Base-by-base conservation (phyloP, 345 rosid genomes). In the Iberis pinnata region DNA sequence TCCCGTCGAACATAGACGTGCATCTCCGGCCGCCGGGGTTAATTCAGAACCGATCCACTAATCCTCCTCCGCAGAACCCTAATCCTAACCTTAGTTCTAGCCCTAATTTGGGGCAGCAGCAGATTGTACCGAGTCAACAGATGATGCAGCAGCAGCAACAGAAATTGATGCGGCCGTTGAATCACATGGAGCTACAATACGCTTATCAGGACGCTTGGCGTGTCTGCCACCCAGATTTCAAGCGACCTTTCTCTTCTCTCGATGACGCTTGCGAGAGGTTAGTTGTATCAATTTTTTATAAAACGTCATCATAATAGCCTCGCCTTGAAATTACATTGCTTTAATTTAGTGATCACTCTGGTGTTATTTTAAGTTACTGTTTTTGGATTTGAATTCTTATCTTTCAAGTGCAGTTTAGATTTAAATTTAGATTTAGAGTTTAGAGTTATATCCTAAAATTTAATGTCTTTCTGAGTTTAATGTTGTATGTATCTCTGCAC, bases 191-290 rank as follows among this genome's bases (percentile, higher is more conserved):
- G 83, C 82, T 92, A 42, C 95, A 81, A 69, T 81, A 72, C 82
- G 97, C 95, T 11, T 92, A 88, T 65, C 97, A 85, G 77, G 97
- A 92, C 40, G 98, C 97, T 2, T 88, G 95, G 95, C 83, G 93
- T 45, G 88, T 92, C 33, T 92, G 98, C 63, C 84, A 88, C 54
- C 98, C 95, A 2, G 93, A 85, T 61, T 75, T 83, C 66, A 92
- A 85, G 69, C 89, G 83, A n/a, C 95, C 98, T 4, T 85, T 92
- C 75, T 52, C 95, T 31, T 83, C 95, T 9, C 84, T 88, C 8
- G 95, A 85, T 37, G 95, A 88, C 48, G 98, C 93, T 39, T 92
- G 98, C 69, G 97, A 92, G 57, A 92, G 98, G 98, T 92, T 65
- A n/a, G n/a, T n/a, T n/a, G n/a, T n/a, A n/a, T n/a, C n/a, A n/a